Evolutionary conservation across 768 basidiomycete species (phyloP).

Genomic region (Tephrocybe sp.): DNA sequence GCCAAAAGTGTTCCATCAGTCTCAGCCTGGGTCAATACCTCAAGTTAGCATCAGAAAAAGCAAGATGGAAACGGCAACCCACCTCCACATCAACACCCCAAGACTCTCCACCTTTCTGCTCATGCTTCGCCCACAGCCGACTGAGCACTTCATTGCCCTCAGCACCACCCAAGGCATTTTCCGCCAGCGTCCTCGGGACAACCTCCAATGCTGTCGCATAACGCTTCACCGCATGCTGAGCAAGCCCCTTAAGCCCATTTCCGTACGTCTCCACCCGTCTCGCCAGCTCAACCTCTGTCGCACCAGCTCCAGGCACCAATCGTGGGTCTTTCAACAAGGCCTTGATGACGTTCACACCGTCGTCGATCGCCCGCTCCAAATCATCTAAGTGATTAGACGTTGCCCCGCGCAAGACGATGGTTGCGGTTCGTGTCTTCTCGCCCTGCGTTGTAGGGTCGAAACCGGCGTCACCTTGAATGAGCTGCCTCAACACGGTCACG

Average conservation of each 20-base stretch:
- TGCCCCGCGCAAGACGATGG: conserved; percentile 93
- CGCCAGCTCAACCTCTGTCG: conserved; percentile 91
- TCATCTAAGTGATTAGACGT: conserved; percentile 95
- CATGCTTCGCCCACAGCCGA: conserved; percentile 87
- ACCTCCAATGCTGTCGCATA: conserved; percentile 91
- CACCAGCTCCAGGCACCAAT: conserved; percentile 92
- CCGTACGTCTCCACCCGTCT: conserved; percentile 83
- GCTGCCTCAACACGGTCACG: conserved; percentile 93
- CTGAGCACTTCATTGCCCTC: conserved; percentile 93
- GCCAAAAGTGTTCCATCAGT: conserved; percentile 72
- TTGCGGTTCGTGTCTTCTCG: conserved; percentile 86
- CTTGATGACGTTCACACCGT: conserved; percentile 96
- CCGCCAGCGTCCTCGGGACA: conserved; percentile 86
- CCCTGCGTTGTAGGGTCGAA: conserved; percentile 47
- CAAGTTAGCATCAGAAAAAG: conserved; percentile 1
- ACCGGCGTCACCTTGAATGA: conserved; percentile 60
- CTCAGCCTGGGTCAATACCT: conserved; percentile 51
- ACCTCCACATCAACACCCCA: conserved; percentile 94
- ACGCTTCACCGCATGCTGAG: conserved; percentile 90
- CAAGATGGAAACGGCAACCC: conserved; percentile 12
- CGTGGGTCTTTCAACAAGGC: conserved; percentile 85
- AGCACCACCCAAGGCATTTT: conserved; percentile 90
- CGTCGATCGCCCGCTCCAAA: conserved; percentile 93
- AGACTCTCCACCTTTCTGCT: conserved; percentile 62
- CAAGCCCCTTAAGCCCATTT: conserved; percentile 81